phyloP scores from a whole-genome alignment of 306 rosid species.

The Cyclanthera cordifolia region DNA sequence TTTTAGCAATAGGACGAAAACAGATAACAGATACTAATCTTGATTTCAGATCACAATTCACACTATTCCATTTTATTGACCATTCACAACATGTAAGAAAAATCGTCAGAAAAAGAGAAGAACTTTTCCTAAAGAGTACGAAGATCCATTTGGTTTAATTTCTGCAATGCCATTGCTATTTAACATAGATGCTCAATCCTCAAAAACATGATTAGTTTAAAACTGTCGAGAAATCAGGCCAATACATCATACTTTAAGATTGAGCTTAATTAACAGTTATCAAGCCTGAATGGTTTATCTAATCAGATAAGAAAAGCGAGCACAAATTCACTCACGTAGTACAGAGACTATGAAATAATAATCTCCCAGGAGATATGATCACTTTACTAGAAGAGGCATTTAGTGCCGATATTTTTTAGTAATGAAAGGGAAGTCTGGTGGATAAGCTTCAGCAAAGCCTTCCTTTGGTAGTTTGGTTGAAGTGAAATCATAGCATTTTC shows the following conservation, averaged over 20 bases:
- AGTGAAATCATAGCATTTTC: neutral
- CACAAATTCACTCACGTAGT: neutral
- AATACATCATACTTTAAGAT: neutral
- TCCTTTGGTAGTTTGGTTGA: neutral
- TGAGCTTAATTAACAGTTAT: neutral
- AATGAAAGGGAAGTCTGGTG: neutral
- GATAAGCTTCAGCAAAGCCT: neutral
- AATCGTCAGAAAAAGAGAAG: neutral
- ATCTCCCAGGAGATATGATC: neutral
- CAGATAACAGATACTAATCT: neutral
- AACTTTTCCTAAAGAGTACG: neutral
- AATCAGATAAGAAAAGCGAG: neutral
- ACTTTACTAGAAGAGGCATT: neutral
- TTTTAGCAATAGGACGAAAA: conserved; percentile 1
- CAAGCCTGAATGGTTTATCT: neutral
- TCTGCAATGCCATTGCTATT: neutral
- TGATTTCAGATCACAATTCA: conserved; percentile 7
- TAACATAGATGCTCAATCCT: neutral
- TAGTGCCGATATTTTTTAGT: neutral
- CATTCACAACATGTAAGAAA: neutral
- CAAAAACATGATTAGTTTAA: neutral
- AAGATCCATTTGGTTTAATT: neutral
- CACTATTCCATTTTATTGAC: neutral
- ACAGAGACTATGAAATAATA: neutral
- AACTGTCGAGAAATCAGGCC: neutral